Base-by-base conservation (phyloP, 2,329 filamentous ascomycete species). In the Beauveria australis region DNA sequence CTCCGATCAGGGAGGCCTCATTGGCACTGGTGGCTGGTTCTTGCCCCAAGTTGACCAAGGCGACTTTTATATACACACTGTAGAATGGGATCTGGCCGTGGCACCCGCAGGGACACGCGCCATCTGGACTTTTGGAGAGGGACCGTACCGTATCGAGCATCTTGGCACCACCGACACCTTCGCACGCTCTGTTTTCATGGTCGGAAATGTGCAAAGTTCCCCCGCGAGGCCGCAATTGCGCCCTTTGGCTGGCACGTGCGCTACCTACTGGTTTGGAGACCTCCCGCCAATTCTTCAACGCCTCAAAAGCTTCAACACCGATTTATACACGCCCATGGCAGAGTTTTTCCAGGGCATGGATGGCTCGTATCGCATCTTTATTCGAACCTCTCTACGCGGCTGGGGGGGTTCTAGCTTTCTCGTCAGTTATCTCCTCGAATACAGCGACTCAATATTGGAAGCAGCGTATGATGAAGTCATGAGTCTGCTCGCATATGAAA, bases 91-190 rank as follows among this genome's bases (percentile, higher is more conserved):
- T 26, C n/a, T 65, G n/a, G 52, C 57, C 8, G 24, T 24, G 26
- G 63, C 63, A 18, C 63, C 63, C 3, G 33, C 41, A 10, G 60
- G 60, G 18, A 65, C 64, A 12, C 60, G 64, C 22, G 58, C 62
- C n/a, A 63, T 65, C 28, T 64, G 64, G 63, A 62, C 63, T 5
- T 56, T 60, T n/a, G 64, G 64, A 16, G 64, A 65, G 30, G 64
- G 64, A 1, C 58, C 63, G 3, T 48, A 46, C n/a, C 59, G 60
- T 8, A 18, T 64, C 8, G 40, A 63, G 19, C 61, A 57, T 5
- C 18, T 61, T 24, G 63, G 61, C n/a, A 46, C 41, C 24, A 12
- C 44, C 2, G 59, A 63, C 5, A 60, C 61, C 7, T 28, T 64
- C 22, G 26, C 53, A 46, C 52, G 62, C 33, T 63, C 63, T 12